Evolutionary conservation across 73 alveolate genomes (phyloP).

Genomic region (Breviolum minutum): DNA sequence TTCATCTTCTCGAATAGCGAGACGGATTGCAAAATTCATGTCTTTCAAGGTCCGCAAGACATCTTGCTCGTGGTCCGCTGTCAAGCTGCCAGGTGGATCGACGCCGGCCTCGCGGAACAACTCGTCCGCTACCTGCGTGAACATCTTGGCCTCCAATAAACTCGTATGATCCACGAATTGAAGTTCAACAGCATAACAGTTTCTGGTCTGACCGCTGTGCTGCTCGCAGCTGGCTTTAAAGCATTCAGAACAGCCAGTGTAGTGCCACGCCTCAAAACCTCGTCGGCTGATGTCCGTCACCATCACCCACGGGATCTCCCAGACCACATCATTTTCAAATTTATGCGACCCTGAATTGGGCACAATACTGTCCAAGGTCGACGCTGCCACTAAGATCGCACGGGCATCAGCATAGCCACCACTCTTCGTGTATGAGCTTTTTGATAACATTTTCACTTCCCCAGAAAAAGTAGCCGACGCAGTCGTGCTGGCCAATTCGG

Average conservation of each 20-base stretch:
- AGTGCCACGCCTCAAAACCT: neutral
- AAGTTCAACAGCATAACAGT: neutral
- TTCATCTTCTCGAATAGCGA: neutral
- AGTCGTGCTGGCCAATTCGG: too few species aligned
- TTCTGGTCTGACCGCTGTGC: neutral
- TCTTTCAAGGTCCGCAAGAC: neutral
- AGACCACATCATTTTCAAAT: neutral
- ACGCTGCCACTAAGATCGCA: neutral
- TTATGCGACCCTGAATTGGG: neutral
- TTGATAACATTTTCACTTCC: too few species aligned
- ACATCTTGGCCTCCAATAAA: neutral
- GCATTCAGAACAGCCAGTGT: neutral
- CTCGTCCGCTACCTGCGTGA: neutral
- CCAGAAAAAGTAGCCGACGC: too few species aligned
- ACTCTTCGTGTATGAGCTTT: too few species aligned
- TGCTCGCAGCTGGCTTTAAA: neutral
- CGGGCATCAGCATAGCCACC: neutral
- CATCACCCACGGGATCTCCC: neutral
- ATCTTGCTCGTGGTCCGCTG: neutral
- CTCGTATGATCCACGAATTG: neutral
- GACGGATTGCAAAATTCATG: neutral
- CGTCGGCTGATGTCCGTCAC: neutral
- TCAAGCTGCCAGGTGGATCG: neutral
- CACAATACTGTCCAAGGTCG: neutral
- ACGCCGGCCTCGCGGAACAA: neutral